These are phyloP conservation scores for Stachybotrys elegans DNA, from an alignment of 2,329 filamentous ascomycete species.

Conservation along the genomic window DNA sequence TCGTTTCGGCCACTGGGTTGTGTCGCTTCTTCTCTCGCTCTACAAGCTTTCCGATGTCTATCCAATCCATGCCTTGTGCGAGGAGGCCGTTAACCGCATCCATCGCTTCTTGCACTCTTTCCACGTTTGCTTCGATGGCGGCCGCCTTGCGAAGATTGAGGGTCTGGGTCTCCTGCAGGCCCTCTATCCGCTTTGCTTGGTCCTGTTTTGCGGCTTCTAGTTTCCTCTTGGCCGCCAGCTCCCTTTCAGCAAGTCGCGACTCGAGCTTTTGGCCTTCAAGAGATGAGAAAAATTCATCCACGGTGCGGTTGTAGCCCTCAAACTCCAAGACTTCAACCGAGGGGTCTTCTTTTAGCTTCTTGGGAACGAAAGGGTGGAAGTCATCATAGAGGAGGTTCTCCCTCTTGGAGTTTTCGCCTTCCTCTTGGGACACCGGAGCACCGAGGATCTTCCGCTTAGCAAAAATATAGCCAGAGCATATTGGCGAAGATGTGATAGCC, in stretches of 20 bases:
- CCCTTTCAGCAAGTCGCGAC: constrained; percentile 74
- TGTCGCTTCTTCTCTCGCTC: constrained; percentile 76
- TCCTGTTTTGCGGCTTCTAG: constrained; percentile 79
- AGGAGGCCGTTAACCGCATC: constrained; percentile 91
- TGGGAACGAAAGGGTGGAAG: constrained; percentile 86
- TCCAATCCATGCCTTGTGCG: constrained; percentile 95
- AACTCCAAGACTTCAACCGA: constrained; percentile 68
- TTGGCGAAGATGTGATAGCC: constrained; percentile 60
- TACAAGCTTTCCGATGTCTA: constrained; percentile 81
- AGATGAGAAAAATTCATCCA: constrained; percentile 96
- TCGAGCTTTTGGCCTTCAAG: constrained; percentile 91
- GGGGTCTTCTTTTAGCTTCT: constrained; percentile 68
- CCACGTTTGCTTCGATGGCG: constrained; percentile 84
- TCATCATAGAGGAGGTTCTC: constrained; percentile 75
- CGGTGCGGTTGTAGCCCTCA: constrained; percentile 83
- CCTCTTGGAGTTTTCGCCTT: constrained; percentile 30
- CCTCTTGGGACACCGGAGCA: constrained; percentile 17
- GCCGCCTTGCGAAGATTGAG: constrained; percentile 83
- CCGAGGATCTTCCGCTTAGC: constrained; percentile 52
- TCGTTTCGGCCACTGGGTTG: constrained; percentile 82
- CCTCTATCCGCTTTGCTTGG: constrained; percentile 79
- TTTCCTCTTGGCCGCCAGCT: constrained; percentile 76
- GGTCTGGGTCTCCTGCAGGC: constrained; percentile 73
- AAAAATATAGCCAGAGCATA: constrained; percentile 80
- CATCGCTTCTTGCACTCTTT: constrained; percentile 87